Evolutionary conservation across 371 early-diverging fungal species (phyloP).

Genomic region (Rhizopus delemar): DNA sequence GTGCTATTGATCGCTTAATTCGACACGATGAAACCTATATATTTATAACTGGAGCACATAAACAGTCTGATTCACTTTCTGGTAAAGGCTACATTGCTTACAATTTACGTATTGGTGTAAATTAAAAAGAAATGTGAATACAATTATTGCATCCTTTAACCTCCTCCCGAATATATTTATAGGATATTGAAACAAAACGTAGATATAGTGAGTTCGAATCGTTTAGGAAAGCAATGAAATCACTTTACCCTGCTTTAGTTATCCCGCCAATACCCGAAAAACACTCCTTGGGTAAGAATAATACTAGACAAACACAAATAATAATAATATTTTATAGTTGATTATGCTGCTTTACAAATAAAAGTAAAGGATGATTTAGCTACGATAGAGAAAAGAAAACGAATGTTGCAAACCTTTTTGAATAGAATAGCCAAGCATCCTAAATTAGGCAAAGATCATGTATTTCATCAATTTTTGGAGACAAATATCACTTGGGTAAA

Average conservation of each 20-base stretch:
- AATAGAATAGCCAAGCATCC: slow-evolving; percentile 89
- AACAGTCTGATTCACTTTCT: slow-evolving; percentile 37
- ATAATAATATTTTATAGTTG: slow-evolving; percentile 49
- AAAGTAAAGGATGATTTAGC: slow-evolving; percentile 89
- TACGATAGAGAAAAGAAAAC: slow-evolving; percentile 87
- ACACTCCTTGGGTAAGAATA: slow-evolving; percentile 74
- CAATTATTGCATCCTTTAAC: not conserved
- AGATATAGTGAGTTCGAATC: slow-evolving; percentile 95
- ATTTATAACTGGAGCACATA: slow-evolving; percentile 45
- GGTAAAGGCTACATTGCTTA: slow-evolving; percentile 57
- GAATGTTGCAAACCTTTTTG: slow-evolving; percentile 90
- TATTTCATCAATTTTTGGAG: slow-evolving; percentile 89
- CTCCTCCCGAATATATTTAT: not conserved
- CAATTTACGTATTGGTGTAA: slow-evolving; percentile 59
- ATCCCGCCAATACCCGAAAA: slow-evolving; percentile 98
- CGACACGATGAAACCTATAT: slow-evolving; percentile 36
- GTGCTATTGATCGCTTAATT: slow-evolving; percentile 33
- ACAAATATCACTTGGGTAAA: slow-evolving; percentile 64
- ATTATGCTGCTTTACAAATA: slow-evolving; percentile 82
- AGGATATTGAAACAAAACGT: slow-evolving; percentile 43
- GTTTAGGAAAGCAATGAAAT: slow-evolving; percentile 73
- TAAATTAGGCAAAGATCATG: slow-evolving; percentile 80
- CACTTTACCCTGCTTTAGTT: slow-evolving; percentile 82
- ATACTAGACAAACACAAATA: not conserved
- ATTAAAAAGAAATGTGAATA: too few relatives aligned